A percentile compares a stretch with the other conserved stretches of the same genome.
These are phyloP conservation scores for Epichloe bromicola DNA, from an alignment of 2,329 filamentous ascomycete genomes.

Conservation along the genomic window DNA sequence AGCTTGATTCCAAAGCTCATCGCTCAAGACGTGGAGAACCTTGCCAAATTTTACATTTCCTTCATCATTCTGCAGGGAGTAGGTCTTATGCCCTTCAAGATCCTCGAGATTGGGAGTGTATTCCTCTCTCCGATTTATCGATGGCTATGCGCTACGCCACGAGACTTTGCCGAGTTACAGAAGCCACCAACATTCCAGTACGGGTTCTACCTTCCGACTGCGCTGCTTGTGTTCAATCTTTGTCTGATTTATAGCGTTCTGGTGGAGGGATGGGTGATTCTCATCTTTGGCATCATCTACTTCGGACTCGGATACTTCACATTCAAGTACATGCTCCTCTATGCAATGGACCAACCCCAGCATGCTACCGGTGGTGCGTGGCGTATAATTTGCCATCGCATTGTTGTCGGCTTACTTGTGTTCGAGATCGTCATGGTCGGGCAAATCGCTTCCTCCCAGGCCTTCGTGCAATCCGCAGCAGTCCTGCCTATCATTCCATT, in stretches of 20 bases:
- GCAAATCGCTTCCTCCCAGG: constrained; percentile 61
- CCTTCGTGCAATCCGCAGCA: constrained; percentile 59
- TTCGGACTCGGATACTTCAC: constrained; percentile 75
- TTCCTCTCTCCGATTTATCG: constrained; percentile 69
- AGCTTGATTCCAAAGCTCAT: constrained; percentile 63
- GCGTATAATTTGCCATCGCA: constrained; percentile 90
- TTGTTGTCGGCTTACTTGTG: constrained; percentile 73
- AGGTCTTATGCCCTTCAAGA: constrained; percentile 84
- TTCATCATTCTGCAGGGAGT: constrained; percentile 88
- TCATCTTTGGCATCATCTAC: constrained; percentile 72
- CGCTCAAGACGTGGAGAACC: constrained; percentile 57
- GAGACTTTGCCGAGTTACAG: constrained; percentile 73
- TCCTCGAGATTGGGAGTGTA: constrained; percentile 81
- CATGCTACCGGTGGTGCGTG: constrained; percentile 88
- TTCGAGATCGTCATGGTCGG: constrained; percentile 90
- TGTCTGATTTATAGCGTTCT: constrained; percentile 91
- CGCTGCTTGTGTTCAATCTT: constrained; percentile 85
- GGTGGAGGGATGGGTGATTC: constrained; percentile 63
- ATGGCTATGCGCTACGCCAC: constrained; percentile 70
- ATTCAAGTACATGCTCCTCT: constrained; percentile 94
- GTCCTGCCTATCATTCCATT: constrained; percentile 64
- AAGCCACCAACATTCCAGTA: constrained; percentile 85
- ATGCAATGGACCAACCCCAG: constrained; percentile 95
- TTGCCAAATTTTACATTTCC: constrained; percentile 81
- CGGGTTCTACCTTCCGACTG: constrained; percentile 88